phyloP scores from a whole-genome alignment of 306 rosid species.

The Ceratonia siliqua region DNA sequence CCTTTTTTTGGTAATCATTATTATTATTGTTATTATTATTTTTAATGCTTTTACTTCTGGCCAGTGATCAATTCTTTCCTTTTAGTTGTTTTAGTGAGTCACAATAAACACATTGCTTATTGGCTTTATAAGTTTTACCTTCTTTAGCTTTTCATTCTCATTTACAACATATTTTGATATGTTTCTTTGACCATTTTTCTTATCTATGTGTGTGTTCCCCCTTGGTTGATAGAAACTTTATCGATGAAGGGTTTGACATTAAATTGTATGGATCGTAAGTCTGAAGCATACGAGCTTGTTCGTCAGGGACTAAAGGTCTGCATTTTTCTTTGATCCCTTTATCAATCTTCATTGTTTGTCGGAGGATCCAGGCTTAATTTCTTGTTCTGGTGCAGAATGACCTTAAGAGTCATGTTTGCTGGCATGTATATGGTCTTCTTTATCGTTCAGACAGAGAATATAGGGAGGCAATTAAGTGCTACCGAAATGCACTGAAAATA shows the following conservation, averaged over 20 bases:
- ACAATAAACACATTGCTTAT: not conserved
- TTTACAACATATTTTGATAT: not conserved
- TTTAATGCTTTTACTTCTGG: constrained; percentile 1
- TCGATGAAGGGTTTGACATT: constrained; percentile 96
- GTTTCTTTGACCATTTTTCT: not conserved
- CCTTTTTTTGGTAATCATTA: not conserved
- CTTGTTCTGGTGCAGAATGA: constrained; percentile 74
- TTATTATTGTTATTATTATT: too few relatives aligned
- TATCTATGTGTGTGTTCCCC: constrained; percentile 22
- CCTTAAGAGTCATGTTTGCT: constrained; percentile 98
- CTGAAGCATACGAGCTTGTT: constrained; percentile 93
- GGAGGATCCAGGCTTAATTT: constrained; percentile 24
- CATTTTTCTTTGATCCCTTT: constrained; percentile 14
- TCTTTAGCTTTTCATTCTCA: not conserved
- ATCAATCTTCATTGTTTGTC: constrained; percentile 4
- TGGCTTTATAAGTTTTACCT: not conserved
- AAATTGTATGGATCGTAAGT: constrained; percentile 97
- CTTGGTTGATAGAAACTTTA: constrained; percentile 77
- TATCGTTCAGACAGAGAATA: constrained; percentile 98
- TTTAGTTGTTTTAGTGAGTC: not conserved
- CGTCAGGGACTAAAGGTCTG: constrained; percentile 84
- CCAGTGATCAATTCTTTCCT: not conserved
- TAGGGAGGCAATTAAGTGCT: constrained; percentile 97
- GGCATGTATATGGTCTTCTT: constrained; percentile 99
- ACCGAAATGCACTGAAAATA: constrained; percentile 87